Percentiles rank a stretch among this genome's conserved stretches.
These are phyloP conservation scores for Exsudoporus frostii DNA, from an alignment of 768 basidiomycete species.

Conservation along the genomic window DNA sequence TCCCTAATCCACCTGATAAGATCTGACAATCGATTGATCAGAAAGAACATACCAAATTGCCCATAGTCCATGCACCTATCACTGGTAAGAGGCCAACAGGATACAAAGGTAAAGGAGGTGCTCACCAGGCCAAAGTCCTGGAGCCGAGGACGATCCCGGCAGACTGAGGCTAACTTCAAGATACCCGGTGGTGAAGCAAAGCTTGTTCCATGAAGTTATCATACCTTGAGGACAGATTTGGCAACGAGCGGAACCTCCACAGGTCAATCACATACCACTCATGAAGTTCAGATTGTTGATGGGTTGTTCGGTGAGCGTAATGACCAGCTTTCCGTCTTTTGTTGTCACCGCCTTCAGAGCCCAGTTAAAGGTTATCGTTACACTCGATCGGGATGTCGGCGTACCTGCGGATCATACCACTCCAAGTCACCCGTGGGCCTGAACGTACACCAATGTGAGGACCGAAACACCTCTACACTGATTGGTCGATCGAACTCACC, in stretches of 20 bases:
- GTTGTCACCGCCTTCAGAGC: constrained; percentile 62
- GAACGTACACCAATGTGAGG: constrained; percentile 8
- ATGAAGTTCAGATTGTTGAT: constrained; percentile 82
- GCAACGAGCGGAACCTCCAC: background rate
- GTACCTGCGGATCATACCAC: constrained; percentile 77
- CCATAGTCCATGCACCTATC: constrained; percentile 70
- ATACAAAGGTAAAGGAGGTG: constrained; percentile 25
- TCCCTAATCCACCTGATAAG: constrained; percentile 46
- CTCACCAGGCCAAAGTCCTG: constrained; percentile 85
- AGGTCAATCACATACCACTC: constrained; percentile 50
- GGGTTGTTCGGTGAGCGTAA: constrained; percentile 68
- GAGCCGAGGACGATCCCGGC: constrained; percentile 56
- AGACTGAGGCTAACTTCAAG: constrained; percentile 79
- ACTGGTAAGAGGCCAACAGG: background rate
- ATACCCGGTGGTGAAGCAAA: constrained; percentile 93
- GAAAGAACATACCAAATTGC: constrained; percentile 46
- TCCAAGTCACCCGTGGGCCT: constrained; percentile 73
- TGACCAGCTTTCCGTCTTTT: constrained; percentile 69
- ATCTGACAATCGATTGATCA: background rate
- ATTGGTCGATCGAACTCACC: constrained; percentile 35
- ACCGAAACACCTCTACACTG: background rate
- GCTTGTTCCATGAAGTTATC: constrained; percentile 88
- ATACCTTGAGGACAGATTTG: constrained; percentile 42
- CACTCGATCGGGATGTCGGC: constrained; percentile 16
- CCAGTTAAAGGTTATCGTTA: background rate